These are phyloP conservation scores for Aspergillus fumigatus DNA, from an alignment of 2,329 filamentous ascomycete species.

Conservation along the genomic window DNA sequence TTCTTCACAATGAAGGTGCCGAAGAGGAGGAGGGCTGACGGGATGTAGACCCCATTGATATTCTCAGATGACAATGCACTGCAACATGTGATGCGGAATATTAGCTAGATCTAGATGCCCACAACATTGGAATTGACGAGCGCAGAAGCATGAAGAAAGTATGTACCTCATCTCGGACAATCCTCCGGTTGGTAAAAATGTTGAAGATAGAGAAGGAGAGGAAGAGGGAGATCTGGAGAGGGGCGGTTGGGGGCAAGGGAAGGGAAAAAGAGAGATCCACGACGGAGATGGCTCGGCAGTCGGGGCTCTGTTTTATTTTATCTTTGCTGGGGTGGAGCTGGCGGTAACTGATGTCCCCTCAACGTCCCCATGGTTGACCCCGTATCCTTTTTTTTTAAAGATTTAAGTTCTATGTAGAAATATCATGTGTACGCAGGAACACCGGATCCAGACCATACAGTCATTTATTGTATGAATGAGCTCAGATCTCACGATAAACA, in stretches of 20 bases:
- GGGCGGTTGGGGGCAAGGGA: conserved; percentile 1
- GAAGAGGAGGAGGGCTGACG: conserved; percentile 70
- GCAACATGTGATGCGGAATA: conserved; percentile 11
- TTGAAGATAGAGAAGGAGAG: background rate
- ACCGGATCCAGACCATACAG: background rate
- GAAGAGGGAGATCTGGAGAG: conserved; percentile 1
- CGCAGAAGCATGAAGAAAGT: background rate
- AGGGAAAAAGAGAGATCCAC: conserved; percentile 5
- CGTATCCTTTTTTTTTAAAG: background rate
- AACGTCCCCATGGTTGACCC: background rate
- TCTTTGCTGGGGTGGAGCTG: background rate
- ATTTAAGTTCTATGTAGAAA: background rate
- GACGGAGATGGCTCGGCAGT: background rate
- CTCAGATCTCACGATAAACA: background rate
- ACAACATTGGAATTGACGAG: background rate
- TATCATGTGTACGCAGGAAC: background rate
- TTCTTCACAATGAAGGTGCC: conserved; percentile 73
- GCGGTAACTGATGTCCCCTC: background rate
- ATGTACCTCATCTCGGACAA: conserved; percentile 28
- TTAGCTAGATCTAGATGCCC: conserved; percentile 1
- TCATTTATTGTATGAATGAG: background rate
- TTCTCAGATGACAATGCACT: conserved; percentile 47
- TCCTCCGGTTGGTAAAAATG: conserved; percentile 7
- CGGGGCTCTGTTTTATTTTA: background rate
- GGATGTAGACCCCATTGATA: conserved; percentile 77